A percentile compares a stretch with the other conserved stretches of the same genome.
These are phyloP conservation scores for Apiotrichum akiyoshidainum DNA, from an alignment of 1,284 basidiomycete genomes.

Conservation along the genomic window DNA sequence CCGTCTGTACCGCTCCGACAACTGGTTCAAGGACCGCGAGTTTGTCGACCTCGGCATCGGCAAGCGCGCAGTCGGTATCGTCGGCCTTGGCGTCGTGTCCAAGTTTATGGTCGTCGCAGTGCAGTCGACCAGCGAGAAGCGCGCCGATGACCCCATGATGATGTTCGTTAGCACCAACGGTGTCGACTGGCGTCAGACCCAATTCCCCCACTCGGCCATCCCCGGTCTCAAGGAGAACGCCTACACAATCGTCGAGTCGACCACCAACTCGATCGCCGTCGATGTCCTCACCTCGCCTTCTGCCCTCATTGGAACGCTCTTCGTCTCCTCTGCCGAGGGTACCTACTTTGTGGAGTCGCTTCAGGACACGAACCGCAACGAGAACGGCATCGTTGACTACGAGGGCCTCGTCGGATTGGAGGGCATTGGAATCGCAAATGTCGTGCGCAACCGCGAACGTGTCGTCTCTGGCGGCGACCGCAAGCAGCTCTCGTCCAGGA, in stretches of 20 bases:
- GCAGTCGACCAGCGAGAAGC: background rate
- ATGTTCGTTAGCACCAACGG: slow-evolving; percentile 82
- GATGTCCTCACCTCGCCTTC: slow-evolving; percentile 80
- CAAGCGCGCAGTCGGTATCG: slow-evolving; percentile 75
- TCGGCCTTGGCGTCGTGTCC: slow-evolving; percentile 83
- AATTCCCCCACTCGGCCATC: slow-evolving; percentile 50
- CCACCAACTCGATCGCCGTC: slow-evolving; percentile 85
- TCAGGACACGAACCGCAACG: slow-evolving; percentile 84
- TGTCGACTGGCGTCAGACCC: slow-evolving; percentile 60
- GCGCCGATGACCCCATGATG: slow-evolving; percentile 50
- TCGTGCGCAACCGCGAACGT: slow-evolving; percentile 75
- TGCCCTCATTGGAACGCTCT: slow-evolving; percentile 78
- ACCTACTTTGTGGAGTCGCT: slow-evolving; percentile 92
- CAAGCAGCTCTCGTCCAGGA: slow-evolving; percentile 70
- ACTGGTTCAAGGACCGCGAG: slow-evolving; percentile 68
- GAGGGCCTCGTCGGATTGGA: slow-evolving; percentile 89
- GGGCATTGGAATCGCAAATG: slow-evolving; percentile 86
- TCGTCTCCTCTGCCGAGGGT: slow-evolving; percentile 90
- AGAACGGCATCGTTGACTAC: slow-evolving; percentile 85
- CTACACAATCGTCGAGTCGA: slow-evolving; percentile 93
- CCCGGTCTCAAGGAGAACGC: slow-evolving; percentile 54
- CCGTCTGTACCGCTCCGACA: slow-evolving; percentile 71
- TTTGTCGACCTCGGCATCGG: slow-evolving; percentile 77
- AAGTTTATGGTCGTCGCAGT: slow-evolving; percentile 82
- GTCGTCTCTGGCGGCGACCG: slow-evolving; percentile 63